Percentiles rank a stretch among this genome's conserved stretches.
Conservation (phyloP, 371 early-diverging fungal species). For the Mucor circinelloides region DNA sequence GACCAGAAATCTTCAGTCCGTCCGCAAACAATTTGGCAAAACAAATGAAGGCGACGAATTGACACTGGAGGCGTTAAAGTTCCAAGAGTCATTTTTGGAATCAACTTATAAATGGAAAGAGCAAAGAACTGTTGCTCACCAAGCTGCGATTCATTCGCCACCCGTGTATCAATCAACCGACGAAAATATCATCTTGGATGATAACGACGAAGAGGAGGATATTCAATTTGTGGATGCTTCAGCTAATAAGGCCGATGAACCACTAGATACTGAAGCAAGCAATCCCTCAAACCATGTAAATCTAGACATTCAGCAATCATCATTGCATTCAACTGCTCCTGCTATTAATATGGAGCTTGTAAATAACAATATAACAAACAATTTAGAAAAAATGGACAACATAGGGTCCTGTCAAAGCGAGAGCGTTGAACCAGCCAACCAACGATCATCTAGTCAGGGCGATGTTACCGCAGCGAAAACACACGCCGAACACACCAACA, state of each 20-base stretch:
- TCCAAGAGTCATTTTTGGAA: slow-evolving; percentile 45
- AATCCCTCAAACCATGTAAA: neutral
- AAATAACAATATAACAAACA: neutral
- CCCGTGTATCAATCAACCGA: neutral
- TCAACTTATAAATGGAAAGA: slow-evolving; percentile 32
- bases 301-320: slow-evolving; percentile 5
- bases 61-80: slow-evolving; percentile 41
- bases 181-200: neutral
- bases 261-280: neutral
- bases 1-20: slow-evolving; percentile 23
- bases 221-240: slow-evolving; percentile 15
- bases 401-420: neutral
- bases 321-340: neutral
- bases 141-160: neutral
- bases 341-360: neutral
- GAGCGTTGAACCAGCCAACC: neutral
- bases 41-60: slow-evolving; percentile 45
- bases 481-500: neutral
- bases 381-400: neutral
- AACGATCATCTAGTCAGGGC: neutral
- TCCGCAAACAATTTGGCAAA: slow-evolving; percentile 50
- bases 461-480: too few species aligned
- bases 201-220: slow-evolving; percentile 24
- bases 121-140: neutral
- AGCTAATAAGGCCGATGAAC: neutral